Percentiles rank a stretch among this genome's conserved stretches.
These are phyloP conservation scores for Crithidia brevicula DNA, from an alignment of 208 protist genomes.

Conservation along the genomic window DNA sequence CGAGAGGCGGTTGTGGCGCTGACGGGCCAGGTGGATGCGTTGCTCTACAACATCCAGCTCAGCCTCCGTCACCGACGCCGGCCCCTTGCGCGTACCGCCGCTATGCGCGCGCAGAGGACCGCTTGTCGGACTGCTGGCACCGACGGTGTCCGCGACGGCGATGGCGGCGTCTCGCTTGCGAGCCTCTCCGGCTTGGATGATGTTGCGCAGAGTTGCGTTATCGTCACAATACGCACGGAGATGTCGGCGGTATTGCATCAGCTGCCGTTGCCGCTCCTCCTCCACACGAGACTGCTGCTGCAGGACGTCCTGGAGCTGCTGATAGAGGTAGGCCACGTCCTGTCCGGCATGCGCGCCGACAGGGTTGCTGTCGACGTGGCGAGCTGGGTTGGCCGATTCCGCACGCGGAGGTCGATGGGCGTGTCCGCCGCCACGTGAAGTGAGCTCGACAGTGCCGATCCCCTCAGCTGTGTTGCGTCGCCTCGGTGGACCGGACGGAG, in stretches of 20 bases:
- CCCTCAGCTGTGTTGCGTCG: not conserved
- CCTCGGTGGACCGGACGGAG: not conserved
- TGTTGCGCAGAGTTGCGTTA: constrained; percentile 68
- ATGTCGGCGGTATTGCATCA: constrained; percentile 44
- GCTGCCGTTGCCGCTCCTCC: constrained; percentile 38
- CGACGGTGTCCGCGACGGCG: not conserved
- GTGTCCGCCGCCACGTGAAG: too few relatives aligned
- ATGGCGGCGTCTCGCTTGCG: constrained; percentile 28
- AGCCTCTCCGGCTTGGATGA: constrained; percentile 41
- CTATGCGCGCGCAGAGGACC: constrained; percentile 8
- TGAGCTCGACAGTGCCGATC: not conserved
- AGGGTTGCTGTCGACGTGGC: constrained; percentile 3
- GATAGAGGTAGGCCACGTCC: constrained; percentile 50
- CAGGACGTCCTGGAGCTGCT: constrained; percentile 46
- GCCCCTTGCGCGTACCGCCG: constrained; percentile 8
- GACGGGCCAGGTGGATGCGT: constrained; percentile 51
- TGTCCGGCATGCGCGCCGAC: constrained; percentile 9
- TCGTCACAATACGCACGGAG: constrained; percentile 63
- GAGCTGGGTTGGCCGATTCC: not conserved
- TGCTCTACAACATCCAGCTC: constrained; percentile 55
- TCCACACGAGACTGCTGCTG: constrained; percentile 41
- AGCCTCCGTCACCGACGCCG: constrained; percentile 53
- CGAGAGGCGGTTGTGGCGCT: constrained; percentile 50
- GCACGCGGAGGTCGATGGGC: not conserved
- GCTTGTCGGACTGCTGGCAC: not conserved